These are phyloP conservation scores for Chlamydomonas sp. DNA, from an alignment of 139 green algal species.

Conservation along the genomic window DNA sequence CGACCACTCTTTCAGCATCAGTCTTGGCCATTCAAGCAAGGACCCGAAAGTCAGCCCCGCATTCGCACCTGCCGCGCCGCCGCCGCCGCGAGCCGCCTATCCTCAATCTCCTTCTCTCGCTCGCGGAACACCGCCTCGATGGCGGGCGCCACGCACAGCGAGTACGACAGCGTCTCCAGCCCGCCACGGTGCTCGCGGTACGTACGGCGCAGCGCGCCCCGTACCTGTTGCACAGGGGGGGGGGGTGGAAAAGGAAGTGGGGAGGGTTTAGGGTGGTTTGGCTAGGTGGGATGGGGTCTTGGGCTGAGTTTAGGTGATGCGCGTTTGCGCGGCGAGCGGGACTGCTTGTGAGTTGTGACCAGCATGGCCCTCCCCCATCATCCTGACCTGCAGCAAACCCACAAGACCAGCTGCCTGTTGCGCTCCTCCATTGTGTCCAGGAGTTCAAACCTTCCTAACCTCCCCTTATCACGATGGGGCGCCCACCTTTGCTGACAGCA, in stretches of 20 bases:
- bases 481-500: too few relatives aligned
- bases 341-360: too few relatives aligned
- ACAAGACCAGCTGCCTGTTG: too few relatives aligned
- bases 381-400: too few relatives aligned
- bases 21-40: neutral
- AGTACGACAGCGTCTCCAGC: constrained; percentile 44
- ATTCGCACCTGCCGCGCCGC: neutral
- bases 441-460: too few relatives aligned
- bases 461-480: too few relatives aligned
- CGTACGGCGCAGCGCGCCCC: constrained; percentile 20
- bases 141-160: constrained; percentile 46
- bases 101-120: neutral
- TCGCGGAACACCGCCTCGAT: constrained; percentile 36
- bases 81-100: neutral
- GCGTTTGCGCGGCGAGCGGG: too few relatives aligned
- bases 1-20: too few relatives aligned
- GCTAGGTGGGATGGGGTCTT: too few relatives aligned
- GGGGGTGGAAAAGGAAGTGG: neutral
- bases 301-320: too few relatives aligned
- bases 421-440: too few relatives aligned
- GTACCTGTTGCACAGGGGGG: neutral
- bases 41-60: neutral
- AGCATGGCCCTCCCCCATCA: too few relatives aligned
- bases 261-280: neutral
- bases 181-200: constrained; percentile 34